Evolutionary conservation across 2,329 filamentous ascomycete genomes (phyloP).

Genomic region (Tolypocladium amazonense): DNA sequence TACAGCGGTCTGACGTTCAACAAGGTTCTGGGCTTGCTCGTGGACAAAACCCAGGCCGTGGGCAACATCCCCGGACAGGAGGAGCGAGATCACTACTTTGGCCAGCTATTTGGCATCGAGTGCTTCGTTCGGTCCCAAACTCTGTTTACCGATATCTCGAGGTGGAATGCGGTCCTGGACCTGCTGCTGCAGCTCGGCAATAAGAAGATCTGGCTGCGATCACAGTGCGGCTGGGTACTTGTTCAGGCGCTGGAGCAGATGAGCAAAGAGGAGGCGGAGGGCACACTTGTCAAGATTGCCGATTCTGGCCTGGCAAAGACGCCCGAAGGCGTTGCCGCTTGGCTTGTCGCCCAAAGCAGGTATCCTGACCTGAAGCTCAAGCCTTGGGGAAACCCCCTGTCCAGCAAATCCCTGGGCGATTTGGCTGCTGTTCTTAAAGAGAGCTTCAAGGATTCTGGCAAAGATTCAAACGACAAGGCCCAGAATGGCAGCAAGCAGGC

Average conservation of each 20-base stretch:
- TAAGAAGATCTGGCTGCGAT: conserved; percentile 80
- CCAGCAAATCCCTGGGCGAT: conserved; percentile 53
- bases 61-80: conserved; percentile 57
- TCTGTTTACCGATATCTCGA: conserved; percentile 48
- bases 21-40: conserved; percentile 38
- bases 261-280: conserved; percentile 45
- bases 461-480: conserved; percentile 30
- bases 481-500: conserved; percentile 48
- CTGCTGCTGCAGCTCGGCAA: conserved; percentile 63
- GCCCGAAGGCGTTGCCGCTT: conserved; percentile 81
- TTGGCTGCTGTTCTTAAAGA: conserved; percentile 75
- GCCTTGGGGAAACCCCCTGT: conserved; percentile 71
- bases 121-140: conserved; percentile 73
- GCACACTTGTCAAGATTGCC: conserved; percentile 51
- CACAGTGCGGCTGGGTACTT: conserved; percentile 78
- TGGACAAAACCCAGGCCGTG: conserved; percentile 43
- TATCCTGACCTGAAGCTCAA: conserved; percentile 56
- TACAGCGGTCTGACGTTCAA: conserved; percentile 47
- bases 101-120: conserved; percentile 77
- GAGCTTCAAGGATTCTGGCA: conserved; percentile 43
- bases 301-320: conserved; percentile 63
- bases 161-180: conserved; percentile 60
- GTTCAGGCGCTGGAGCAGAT: conserved; percentile 60
- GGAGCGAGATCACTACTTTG: conserved; percentile 75
- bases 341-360: conserved; percentile 58